phyloP scores from a whole-genome alignment of 768 basidiomycete genomes.

The Suillus weaverae region DNA sequence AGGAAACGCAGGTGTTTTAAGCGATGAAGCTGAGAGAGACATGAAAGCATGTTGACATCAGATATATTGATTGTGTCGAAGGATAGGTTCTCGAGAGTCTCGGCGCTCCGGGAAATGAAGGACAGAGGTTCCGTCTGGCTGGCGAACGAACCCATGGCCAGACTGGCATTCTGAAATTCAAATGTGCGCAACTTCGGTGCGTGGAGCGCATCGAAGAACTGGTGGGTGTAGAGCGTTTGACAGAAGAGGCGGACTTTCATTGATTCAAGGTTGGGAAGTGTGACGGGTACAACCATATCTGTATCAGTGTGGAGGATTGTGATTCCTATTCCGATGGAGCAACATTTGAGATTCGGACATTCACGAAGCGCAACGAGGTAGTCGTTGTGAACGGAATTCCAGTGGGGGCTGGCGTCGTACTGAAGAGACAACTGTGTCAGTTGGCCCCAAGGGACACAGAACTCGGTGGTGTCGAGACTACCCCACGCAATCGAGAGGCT shows the following conservation, averaged over 20 bases:
- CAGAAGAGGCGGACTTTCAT: conserved; percentile 27
- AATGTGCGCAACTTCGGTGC: conserved; percentile 27
- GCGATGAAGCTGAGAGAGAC: conserved; percentile 20
- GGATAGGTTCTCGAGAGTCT: conserved; percentile 28
- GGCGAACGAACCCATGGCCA: conserved; percentile 23
- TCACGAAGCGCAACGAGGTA: conserved; percentile 24
- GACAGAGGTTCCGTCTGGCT: conserved; percentile 30
- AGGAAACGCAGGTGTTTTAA: conserved; percentile 22
- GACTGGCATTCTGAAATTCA: conserved; percentile 30
- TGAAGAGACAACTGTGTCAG: conserved; percentile 28
- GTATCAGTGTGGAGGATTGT: conserved; percentile 18
- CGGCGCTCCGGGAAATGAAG: conserved; percentile 25
- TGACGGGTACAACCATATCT: conserved; percentile 19
- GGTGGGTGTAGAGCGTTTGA: conserved; percentile 25
- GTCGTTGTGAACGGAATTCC: conserved; percentile 31
- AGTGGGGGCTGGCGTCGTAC: conserved; percentile 28
- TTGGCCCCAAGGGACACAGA: conserved; percentile 30
- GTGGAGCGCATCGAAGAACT: conserved; percentile 28
- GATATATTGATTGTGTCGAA: conserved; percentile 25
- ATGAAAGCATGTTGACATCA: conserved; percentile 20
- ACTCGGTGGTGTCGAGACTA: conserved; percentile 25
- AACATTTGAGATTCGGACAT: conserved; percentile 28
- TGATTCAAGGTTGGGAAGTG: conserved; percentile 28
- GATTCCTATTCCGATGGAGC: conserved; percentile 28
- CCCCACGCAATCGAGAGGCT: conserved; percentile 31